Conservation (phyloP, 2,329 filamentous ascomycete genomes). For the Colletotrichum destructivum region DNA sequence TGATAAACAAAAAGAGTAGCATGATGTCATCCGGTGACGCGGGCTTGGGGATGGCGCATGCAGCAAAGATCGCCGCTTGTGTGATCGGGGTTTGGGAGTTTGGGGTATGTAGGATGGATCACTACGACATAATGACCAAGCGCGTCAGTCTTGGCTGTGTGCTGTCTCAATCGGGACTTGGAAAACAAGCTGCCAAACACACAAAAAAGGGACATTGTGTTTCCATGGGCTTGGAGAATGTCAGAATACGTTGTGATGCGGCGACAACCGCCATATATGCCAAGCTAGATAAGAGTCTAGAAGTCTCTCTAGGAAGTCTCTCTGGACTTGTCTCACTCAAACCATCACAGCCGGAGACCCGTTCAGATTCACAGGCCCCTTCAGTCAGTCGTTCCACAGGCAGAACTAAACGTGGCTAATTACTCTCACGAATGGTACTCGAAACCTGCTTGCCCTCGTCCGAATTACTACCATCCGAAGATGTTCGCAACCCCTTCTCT, state of each 20-base stretch:
- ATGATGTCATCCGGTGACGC: constrained; percentile 35
- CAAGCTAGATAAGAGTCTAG: too few relatives aligned
- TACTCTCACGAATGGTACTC: not conserved
- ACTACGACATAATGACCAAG: constrained; percentile 22
- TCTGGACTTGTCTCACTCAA: too few relatives aligned
- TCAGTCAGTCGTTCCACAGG: too few relatives aligned
- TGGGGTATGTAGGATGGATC: not conserved
- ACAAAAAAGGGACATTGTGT: not conserved
- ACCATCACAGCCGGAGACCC: too few relatives aligned
- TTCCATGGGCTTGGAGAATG: not conserved
- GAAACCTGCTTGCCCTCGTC: not conserved
- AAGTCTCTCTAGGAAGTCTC: too few relatives aligned
- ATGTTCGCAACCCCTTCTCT: constrained; percentile 4
- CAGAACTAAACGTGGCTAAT: not conserved
- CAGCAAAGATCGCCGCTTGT: constrained; percentile 37
- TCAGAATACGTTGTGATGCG: too few relatives aligned
- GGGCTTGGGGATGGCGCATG: not conserved
- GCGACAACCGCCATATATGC: too few relatives aligned
- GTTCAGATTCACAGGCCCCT: too few relatives aligned
- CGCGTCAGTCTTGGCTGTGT: not conserved
- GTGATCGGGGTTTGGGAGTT: constrained; percentile 1
- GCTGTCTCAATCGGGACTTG: not conserved
- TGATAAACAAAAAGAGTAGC: constrained; percentile 7
- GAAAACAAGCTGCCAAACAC: not conserved
- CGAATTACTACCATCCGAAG: constrained; percentile 14